phyloP scores from a whole-genome alignment of 176 grass and related monocot species.

The Juncus effusus region DNA sequence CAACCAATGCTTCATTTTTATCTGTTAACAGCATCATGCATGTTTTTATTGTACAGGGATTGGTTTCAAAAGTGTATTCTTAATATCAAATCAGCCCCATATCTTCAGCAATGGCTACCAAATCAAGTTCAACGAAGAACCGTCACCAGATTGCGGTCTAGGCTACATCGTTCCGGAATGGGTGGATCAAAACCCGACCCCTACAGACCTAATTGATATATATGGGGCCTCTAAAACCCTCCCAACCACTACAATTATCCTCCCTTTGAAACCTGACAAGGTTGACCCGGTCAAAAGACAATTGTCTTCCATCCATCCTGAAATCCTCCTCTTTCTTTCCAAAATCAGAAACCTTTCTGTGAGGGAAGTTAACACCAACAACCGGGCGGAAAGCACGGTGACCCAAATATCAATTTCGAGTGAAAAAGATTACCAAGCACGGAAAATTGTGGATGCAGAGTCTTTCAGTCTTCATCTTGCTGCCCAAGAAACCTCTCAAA shows the following conservation, averaged over 20 bases:
- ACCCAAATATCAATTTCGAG: conserved; percentile 58
- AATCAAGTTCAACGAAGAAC: conserved; percentile 63
- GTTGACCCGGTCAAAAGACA: conserved; percentile 57
- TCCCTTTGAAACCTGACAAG: conserved; percentile 60
- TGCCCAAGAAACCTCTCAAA: conserved; percentile 31
- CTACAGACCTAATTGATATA: conserved; percentile 42
- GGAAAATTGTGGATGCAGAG: conserved; percentile 50
- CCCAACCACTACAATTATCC: conserved; percentile 57
- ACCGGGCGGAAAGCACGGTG: conserved; percentile 18
- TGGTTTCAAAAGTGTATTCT: conserved; percentile 77
- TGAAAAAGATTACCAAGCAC: conserved; percentile 34
- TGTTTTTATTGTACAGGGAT: conserved; percentile 45
- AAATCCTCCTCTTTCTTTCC: conserved; percentile 66
- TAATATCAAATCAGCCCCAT: conserved; percentile 55
- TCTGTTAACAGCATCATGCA: background rate
- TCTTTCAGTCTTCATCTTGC: conserved; percentile 52
- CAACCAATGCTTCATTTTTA: too few relatives aligned
- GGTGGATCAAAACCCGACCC: conserved; percentile 46
- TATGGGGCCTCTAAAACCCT: conserved; percentile 47
- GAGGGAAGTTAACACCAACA: conserved; percentile 22
- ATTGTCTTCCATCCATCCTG: conserved; percentile 61
- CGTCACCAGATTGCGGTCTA: conserved; percentile 57
- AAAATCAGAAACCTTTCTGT: conserved; percentile 59
- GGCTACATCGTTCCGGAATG: conserved; percentile 85
- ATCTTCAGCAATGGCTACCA: conserved; percentile 91